These are phyloP conservation scores for Talaromyces verruculosus DNA, from an alignment of 2,329 filamentous ascomycete species.

Conservation along the genomic window DNA sequence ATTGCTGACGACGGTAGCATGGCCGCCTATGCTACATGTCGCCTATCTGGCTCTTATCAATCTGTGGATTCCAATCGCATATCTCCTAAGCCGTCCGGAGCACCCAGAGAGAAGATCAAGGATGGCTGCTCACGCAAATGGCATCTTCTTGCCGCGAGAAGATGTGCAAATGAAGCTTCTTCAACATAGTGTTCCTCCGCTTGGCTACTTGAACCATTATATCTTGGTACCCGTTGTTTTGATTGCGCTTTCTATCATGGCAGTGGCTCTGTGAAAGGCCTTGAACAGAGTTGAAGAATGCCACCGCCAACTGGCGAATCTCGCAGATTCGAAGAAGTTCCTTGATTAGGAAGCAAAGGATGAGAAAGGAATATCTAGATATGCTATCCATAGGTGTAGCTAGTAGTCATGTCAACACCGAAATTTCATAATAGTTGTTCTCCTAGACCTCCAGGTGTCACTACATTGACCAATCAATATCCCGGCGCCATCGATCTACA, in stretches of 20 bases:
- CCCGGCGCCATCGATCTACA: too few species aligned
- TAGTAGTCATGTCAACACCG: background rate
- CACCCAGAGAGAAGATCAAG: background rate
- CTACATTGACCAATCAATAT: background rate
- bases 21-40: background rate
- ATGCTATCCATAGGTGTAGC: background rate
- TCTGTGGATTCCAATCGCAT: background rate
- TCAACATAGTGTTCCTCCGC: background rate
- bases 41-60: background rate
- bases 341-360: background rate
- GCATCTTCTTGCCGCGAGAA: background rate
- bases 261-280: background rate
- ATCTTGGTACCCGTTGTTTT: background rate
- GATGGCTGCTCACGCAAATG: background rate
- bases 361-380: background rate
- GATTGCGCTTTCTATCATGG: background rate
- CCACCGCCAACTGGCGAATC: background rate
- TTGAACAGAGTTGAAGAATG: background rate
- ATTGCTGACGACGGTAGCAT: background rate
- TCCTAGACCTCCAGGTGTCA: background rate
- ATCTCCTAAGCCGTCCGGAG: background rate
- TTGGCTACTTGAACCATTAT: background rate
- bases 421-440: background rate
- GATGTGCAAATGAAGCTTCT: slow-evolving; percentile 9
- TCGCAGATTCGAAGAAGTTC: background rate